A percentile compares a stretch with the other conserved stretches of the same genome.
Evolutionary conservation across 2,329 filamentous ascomycete genomes (phyloP).

Genomic region (Calonectria montana): DNA sequence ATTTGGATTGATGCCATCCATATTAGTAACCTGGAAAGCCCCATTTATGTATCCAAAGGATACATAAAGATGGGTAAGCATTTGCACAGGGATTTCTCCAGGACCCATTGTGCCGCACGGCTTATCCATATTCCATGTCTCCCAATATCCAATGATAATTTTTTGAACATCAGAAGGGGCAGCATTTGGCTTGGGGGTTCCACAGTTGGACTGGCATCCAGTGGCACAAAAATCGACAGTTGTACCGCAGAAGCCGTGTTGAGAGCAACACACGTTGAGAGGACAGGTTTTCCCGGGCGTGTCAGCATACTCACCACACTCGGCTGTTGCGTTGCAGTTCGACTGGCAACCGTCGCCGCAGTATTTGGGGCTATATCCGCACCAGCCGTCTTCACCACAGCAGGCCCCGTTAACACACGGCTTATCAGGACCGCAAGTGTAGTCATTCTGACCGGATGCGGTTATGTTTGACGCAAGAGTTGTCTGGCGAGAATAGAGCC

Average conservation of each 20-base stretch:
- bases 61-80: constrained; percentile 44
- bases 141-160: constrained; percentile 48
- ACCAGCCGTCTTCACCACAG: background rate
- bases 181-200: constrained; percentile 1
- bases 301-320: constrained; percentile 29
- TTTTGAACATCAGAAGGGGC: constrained; percentile 28
- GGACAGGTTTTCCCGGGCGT: constrained; percentile 43
- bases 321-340: background rate
- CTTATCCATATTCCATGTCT: constrained; percentile 37
- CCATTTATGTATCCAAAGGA: constrained; percentile 50
- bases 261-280: constrained; percentile 49
- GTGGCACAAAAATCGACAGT: constrained; percentile 15
- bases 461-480: background rate
- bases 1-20: constrained; percentile 31
- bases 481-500: background rate
- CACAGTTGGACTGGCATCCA: constrained; percentile 33
- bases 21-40: constrained; percentile 42
- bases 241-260: constrained; percentile 3
- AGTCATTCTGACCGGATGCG: background rate
- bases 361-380: background rate
- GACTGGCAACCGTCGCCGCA: background rate
- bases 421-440: background rate
- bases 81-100: constrained; percentile 30
- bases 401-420: background rate
- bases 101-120: background rate